Base-by-base conservation (phyloP, 768 basidiomycete genomes). In the Lyophyllum semitale region DNA sequence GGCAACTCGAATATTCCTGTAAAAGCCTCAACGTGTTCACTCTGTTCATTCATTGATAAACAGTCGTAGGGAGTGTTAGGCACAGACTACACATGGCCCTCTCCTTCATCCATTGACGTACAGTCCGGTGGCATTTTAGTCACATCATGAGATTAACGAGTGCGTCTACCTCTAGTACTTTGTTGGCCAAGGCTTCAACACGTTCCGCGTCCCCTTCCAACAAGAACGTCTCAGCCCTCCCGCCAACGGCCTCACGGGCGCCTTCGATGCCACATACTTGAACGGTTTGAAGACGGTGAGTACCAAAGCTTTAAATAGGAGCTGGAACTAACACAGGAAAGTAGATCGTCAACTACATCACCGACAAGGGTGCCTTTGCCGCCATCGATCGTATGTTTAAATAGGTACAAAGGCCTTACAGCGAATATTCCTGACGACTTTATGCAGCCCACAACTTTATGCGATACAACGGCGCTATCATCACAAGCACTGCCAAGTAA, bases 201-300 rank as follows among this genome's bases (percentile, higher is more conserved):
- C 80, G 13, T 85, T 85, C 82, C 82, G 84, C 54, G 68, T 87
- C 57, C 78, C 84, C 7, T 87, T 87, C 80, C 62, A 73, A 56
- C 71, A 81, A 69, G 85, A 87, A 64, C 81, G 84, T 49, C 57
- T 87, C 43, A 76, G 68, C 57, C 80, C 84, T 35, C 82, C 81
- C 35, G 61, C 81, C 1, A 75, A 63, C 26, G 84, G 85, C 12
- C 70, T 87, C 27, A 77, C 79, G 38, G 84, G 84, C 11, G 55
- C 81, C 11, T 82, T 84, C 66, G 68, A 82, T 61, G 57, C 72
- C 30, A 74, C 79, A 7, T 87, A 87, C 67, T 76, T 85, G 41
- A 69, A 64, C 54, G 78, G 76, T 23, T 63, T 84, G 49, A 78
- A 78, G 62, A 72, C 73, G 17, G 80, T 79, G 51, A 58, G 74